Evolutionary conservation across 2,329 filamentous ascomycete species (phyloP), one percentile per base, ranked within the genome.

Genomic region (Chrysoporthe austroafricana): DNA sequence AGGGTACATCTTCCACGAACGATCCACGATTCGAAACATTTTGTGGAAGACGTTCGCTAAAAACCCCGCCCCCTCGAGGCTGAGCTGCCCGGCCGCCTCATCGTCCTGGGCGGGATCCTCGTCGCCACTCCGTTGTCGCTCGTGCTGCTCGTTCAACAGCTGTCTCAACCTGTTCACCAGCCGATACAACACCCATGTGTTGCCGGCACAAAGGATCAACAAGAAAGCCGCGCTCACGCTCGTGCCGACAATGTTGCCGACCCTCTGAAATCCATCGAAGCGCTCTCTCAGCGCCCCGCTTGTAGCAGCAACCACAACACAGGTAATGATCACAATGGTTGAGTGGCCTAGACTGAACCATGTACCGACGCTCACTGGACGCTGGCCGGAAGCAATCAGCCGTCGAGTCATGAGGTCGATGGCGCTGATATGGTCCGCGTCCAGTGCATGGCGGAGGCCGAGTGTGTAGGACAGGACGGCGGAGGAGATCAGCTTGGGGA

Each of bases 1-100:
- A 0, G 93, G 94, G 72, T 96, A 96, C 94, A 97, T 97, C 78
- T 98, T 98, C 95, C 95, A 98, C 0, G 92, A 91, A 5, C 86
- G 80, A 73, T 91, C 88, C 43, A 91, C 84, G 34, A 96, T 81
- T 54, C 87, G 88, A 79, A 98, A 97, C 69, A 96, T 84, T 69
- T 83, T 87, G 67, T 91, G 88, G 64, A 97, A 87, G 1, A 96
- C 76, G 0, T 83, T 82, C 36, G 91, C 90, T 50, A 97, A 79
- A 64, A 94, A 88, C 0, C 95, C 95, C 0, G 87, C 90, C 0
- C 92, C 93, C 72, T 95, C 90, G 16, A 96, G 85, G 69, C 89
- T 86, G 75, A 93, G 86, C 44, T 87, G 82, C 77, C 70, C 82
- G 63, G 74, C 85, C 71, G 71, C 83, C 73, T 54, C 75, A 2